Evolutionary conservation across 208 protist species (phyloP).

Genomic region (Acanthamoeba castellanii): DNA sequence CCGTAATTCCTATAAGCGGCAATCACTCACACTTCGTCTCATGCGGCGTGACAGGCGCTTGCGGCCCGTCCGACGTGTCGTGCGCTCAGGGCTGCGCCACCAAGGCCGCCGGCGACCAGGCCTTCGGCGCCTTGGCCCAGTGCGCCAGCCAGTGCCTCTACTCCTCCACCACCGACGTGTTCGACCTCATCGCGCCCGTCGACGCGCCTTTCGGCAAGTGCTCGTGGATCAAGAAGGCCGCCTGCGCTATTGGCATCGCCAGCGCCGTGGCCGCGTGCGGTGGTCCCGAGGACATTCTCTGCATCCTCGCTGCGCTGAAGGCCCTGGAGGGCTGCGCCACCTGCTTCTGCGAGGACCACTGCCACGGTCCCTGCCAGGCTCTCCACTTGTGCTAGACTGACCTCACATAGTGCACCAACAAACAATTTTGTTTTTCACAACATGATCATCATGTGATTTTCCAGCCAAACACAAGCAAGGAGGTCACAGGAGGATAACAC

Average conservation of each 20-base stretch:
- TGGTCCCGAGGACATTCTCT: conserved; percentile 38
- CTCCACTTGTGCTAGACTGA: neutral
- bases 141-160: conserved; percentile 14
- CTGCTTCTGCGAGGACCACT: conserved; percentile 33
- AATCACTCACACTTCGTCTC: neutral
- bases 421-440: too few relatives aligned
- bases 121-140: neutral
- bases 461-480: too few relatives aligned
- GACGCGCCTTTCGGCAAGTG: neutral
- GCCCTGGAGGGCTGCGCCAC: neutral
- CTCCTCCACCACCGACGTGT: neutral
- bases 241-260: neutral
- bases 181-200: too few relatives aligned
- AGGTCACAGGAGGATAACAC: too few relatives aligned
- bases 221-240: conserved; percentile 18
- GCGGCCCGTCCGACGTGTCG: neutral
- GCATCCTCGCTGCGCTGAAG: conserved; percentile 25
- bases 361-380: neutral
- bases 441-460: too few relatives aligned
- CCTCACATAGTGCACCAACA: too few relatives aligned
- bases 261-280: conserved; percentile 1
- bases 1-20: neutral
- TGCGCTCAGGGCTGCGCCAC: neutral
- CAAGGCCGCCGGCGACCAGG: neutral
- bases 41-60: neutral